phyloP scores from a whole-genome alignment of 768 basidiomycete species.

The Tylopilus balloui region DNA sequence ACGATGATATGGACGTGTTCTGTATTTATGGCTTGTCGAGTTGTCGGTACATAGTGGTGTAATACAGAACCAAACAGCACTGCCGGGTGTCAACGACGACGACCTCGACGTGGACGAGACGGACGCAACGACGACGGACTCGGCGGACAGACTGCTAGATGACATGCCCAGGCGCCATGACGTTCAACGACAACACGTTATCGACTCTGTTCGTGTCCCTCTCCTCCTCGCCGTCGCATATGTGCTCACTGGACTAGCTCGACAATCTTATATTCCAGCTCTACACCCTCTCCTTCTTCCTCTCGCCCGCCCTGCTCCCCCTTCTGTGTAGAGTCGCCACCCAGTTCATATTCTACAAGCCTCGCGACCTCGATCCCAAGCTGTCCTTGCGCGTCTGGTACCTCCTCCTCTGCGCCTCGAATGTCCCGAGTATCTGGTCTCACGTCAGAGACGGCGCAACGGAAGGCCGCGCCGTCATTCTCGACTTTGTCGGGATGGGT shows the following conservation, averaged over 20 bases:
- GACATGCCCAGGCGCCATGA: constrained; percentile 59
- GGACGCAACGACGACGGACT: constrained; percentile 16
- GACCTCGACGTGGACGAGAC: not conserved
- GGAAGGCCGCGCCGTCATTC: constrained; percentile 59
- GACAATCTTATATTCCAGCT: constrained; percentile 69
- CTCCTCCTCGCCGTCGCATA: not conserved
- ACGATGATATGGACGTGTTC: constrained; percentile 7
- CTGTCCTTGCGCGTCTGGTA: constrained; percentile 69
- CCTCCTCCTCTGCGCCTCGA: constrained; percentile 52
- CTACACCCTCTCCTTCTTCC: constrained; percentile 71
- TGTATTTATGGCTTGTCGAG: not conserved
- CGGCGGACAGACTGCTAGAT: constrained; percentile 29
- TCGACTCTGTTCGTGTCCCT: constrained; percentile 51
- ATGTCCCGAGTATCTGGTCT: constrained; percentile 55
- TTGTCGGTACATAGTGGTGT: no score
- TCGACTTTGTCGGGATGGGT: constrained; percentile 82
- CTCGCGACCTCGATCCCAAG: constrained; percentile 60
- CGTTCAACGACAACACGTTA: constrained; percentile 67
- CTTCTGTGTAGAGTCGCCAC: constrained; percentile 43
- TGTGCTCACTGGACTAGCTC: constrained; percentile 41
- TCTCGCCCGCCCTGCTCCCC: constrained; percentile 56
- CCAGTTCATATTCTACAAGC: constrained; percentile 64
- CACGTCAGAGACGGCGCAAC: constrained; percentile 51
- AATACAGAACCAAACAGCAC: constrained; percentile 28
- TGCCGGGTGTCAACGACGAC: not conserved